phyloP scores from a whole-genome alignment of 73 alveolate genomes.

The Tetrahymena malaccensis region DNA sequence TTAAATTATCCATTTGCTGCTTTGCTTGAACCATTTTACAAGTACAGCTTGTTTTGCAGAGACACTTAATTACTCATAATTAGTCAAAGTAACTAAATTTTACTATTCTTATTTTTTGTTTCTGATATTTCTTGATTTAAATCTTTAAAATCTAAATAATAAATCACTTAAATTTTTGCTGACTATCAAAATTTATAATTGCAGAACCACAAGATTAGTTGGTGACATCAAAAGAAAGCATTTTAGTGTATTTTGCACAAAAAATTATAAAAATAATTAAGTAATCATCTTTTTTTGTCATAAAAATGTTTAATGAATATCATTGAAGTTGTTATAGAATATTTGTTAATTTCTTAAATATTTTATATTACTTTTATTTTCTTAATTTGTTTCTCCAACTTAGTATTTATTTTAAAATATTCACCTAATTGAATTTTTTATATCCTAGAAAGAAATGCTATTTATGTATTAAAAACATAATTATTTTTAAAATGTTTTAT shows the following conservation, averaged over 20 bases:
- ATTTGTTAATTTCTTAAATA: no score
- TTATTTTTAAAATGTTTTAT: no score
- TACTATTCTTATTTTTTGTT: background rate
- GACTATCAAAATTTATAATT: background rate
- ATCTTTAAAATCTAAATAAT: background rate
- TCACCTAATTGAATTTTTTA: no score
- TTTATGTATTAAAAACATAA: no score
- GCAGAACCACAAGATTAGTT: background rate
- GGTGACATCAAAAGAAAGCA: background rate
- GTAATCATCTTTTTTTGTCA: background rate
- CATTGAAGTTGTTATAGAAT: no score
- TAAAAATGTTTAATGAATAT: no score
- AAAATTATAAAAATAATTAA: background rate
- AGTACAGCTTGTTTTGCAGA: background rate
- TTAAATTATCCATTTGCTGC: background rate
- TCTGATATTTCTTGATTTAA: background rate
- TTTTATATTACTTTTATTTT: no score
- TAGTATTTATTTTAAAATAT: no score
- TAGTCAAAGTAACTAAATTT: background rate
- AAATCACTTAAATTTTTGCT: background rate
- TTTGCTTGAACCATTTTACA: background rate
- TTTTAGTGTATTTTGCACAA: background rate
- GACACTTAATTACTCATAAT: background rate
- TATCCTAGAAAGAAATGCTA: no score
- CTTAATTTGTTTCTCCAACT: no score